Conservation (phyloP, 345 rosid genomes). For the Salix viminalis region DNA sequence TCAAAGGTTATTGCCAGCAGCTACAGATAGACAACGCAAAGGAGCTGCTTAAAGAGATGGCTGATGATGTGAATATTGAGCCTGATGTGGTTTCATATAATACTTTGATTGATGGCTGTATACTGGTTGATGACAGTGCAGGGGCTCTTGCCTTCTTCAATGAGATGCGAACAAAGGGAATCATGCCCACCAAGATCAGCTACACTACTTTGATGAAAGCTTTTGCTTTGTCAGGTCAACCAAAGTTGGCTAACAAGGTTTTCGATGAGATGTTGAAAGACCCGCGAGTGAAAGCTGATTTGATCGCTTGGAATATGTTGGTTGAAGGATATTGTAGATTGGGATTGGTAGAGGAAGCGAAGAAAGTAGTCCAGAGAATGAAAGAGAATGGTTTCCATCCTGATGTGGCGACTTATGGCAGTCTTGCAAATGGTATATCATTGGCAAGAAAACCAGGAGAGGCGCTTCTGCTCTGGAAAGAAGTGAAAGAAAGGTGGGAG, state of each 20-base stretch:
- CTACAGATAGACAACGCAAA: slow-evolving; percentile 69
- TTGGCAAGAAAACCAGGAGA: slow-evolving; percentile 94
- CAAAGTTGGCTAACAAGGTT: slow-evolving; percentile 77
- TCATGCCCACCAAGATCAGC: slow-evolving; percentile 82
- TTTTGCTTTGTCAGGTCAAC: slow-evolving; percentile 80
- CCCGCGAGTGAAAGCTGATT: slow-evolving; percentile 72
- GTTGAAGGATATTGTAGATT: slow-evolving; percentile 76
- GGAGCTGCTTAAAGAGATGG: slow-evolving; percentile 70
- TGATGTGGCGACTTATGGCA: slow-evolving; percentile 76
- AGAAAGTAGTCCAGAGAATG: slow-evolving; percentile 60
- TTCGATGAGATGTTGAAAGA: slow-evolving; percentile 85
- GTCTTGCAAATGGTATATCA: slow-evolving; percentile 75
- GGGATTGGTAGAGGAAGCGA: slow-evolving; percentile 79
- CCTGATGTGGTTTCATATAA: slow-evolving; percentile 91
- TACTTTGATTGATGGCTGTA: slow-evolving; percentile 83
- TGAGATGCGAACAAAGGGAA: slow-evolving; percentile 74
- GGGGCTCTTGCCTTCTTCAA: slow-evolving; percentile 80
- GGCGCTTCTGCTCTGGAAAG: slow-evolving; percentile 89
- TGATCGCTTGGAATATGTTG: slow-evolving; percentile 89
- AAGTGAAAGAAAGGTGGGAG: slow-evolving; percentile 62
- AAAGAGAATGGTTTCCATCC: slow-evolving; percentile 67
- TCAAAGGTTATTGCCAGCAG: slow-evolving; percentile 85
- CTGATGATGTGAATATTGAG: slow-evolving; percentile 46
- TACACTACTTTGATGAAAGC: slow-evolving; percentile 98
- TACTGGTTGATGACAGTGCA: slow-evolving; percentile 74